Conservation (phyloP, 2,329 filamentous ascomycete species). For the Aspergillus transmontanensis region DNA sequence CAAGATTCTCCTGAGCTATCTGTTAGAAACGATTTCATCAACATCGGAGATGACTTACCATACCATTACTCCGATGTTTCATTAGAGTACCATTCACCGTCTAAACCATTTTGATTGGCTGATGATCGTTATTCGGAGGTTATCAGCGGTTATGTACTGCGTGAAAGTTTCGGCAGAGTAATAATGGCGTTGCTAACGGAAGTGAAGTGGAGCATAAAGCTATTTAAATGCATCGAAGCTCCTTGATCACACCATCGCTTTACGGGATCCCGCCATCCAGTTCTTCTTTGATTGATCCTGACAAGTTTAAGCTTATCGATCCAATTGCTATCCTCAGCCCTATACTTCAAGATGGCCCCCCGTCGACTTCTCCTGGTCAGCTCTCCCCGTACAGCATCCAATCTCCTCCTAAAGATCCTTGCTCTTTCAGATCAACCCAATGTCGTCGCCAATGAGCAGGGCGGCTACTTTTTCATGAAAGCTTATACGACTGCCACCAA, state of each 20-base stretch:
- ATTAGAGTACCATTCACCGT: not conserved
- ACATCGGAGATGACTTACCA: not conserved
- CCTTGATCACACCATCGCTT: slow-evolving; percentile 10
- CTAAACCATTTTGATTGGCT: not conserved
- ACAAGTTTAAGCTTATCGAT: not conserved
- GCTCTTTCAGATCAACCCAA: slow-evolving; percentile 31
- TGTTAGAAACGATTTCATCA: not conserved
- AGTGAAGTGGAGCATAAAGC: not conserved
- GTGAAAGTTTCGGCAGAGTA: not conserved
- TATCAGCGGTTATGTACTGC: not conserved
- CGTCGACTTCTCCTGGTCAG: slow-evolving; percentile 27
- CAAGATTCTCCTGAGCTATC: not conserved
- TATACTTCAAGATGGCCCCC: not conserved
- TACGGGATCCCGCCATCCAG: slow-evolving; percentile 9
- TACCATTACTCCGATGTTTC: not conserved
- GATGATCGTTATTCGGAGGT: not conserved
- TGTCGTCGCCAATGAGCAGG: slow-evolving; percentile 20
- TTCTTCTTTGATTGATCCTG: slow-evolving; percentile 9
- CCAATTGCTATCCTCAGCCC: not conserved
- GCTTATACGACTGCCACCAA: slow-evolving; percentile 13
- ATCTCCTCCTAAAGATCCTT: slow-evolving; percentile 35
- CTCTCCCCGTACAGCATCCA: slow-evolving; percentile 36
- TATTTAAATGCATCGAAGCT: not conserved
- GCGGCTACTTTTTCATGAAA: slow-evolving; percentile 34
- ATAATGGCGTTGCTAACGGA: not conserved